Evolutionary conservation across 345 rosid species (phyloP).

Genomic region (Dovyalis caffra): DNA sequence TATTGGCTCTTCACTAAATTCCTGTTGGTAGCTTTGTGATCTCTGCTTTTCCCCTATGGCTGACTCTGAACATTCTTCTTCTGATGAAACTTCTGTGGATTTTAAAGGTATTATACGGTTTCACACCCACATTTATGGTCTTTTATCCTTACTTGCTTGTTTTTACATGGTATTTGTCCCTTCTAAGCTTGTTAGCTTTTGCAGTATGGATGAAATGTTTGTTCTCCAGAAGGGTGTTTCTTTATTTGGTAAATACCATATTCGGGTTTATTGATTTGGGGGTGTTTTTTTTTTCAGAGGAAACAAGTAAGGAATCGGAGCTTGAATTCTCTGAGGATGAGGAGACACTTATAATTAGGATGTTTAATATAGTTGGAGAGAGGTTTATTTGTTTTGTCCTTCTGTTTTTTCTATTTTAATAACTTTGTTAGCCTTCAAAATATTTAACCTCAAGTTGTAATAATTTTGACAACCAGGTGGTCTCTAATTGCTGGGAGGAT

Average conservation of each 20-base stretch:
- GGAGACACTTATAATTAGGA: slow-evolving; percentile 49
- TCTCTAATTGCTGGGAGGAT: slow-evolving; percentile 71
- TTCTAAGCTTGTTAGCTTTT: not conserved
- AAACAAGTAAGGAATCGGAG: slow-evolving; percentile 34
- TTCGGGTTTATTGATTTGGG: not conserved
- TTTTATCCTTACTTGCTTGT: not conserved
- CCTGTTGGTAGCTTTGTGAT: not conserved
- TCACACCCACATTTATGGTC: no score
- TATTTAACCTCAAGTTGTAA: not conserved
- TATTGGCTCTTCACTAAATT: not conserved
- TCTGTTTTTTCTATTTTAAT: not conserved
- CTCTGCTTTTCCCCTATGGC: slow-evolving; percentile 32
- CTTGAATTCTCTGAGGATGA: slow-evolving; percentile 52
- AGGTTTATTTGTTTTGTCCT: slow-evolving; percentile 27
- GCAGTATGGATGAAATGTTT: not conserved
- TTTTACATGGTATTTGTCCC: not conserved
- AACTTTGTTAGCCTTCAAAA: not conserved
- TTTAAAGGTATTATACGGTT: slow-evolving; percentile 33
- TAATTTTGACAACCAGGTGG: slow-evolving; percentile 38
- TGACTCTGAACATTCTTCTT: slow-evolving; percentile 50
- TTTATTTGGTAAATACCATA: no score
- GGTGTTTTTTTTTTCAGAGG: slow-evolving; percentile 25
- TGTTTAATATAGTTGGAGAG: slow-evolving; percentile 57
- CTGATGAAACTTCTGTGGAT: slow-evolving; percentile 30
- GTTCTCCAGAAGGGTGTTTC: not conserved